Evolutionary conservation across 2,329 filamentous ascomycete genomes (phyloP), one percentile per base, ranked within the genome.

Genomic region (Stagonosporopsis tanaceti): DNA sequence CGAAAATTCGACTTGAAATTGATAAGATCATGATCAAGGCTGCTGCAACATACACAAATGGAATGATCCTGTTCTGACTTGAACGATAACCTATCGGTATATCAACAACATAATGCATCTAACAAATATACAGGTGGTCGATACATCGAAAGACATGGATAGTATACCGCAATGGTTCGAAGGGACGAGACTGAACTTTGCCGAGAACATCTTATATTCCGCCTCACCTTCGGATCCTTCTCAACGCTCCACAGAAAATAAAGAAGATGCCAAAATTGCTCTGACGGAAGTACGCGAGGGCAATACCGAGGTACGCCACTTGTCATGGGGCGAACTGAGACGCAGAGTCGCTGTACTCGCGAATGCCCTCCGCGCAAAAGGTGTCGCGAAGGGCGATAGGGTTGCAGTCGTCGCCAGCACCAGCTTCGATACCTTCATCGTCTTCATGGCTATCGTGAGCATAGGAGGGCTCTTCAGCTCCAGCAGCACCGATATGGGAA

Each of bases 401-500:
- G 81, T 96, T 5, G 90, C 92, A 0, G 80, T 92, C 3, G 90
- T 95, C 2, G 89, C 87, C 1, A 87, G 87, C 24, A 93, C 94
- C 64, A 89, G 87, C 37, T 81, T 92, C 34, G 89, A 93, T 72
- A 93, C 91, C 0, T 77, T 93, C 53, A 79, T 87, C 2, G 85
- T 92, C 1, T 89, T 91, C 69, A 79, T 92, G 57, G 91, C 90
- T 0, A 83, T 87, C 0, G 85, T 84, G 1, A 87, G 89, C 74
- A 68, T 95, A 1, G 92, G 92, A 0, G 92, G 82, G 0, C 73
- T 96, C 1, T 95, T 95, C 72, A 90, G 87, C 63, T 90, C 86
- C 45, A 89, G 85, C 50, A 91, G 88, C 7, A 94, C 92, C 0
- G 92, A 96, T 75, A 95, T 95, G 88, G 92, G 92, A 0, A 87